Percentiles rank a stretch among this genome's conserved stretches.
Conservation (phyloP, 1,139 yeast genomes). For the Blastobotrys indianensis region DNA sequence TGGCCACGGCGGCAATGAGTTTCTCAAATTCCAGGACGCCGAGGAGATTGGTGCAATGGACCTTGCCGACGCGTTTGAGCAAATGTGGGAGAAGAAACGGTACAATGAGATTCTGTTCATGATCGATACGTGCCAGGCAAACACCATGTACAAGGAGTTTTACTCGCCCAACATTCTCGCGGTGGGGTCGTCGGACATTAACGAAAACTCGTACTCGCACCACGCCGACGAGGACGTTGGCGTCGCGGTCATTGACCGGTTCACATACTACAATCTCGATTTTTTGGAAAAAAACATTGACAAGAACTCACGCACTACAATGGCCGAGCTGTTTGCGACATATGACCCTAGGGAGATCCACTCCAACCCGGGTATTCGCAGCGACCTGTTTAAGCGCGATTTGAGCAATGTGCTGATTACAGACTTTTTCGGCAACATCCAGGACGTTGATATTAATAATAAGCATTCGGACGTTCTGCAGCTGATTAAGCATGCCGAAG, state of each 20-base stretch:
- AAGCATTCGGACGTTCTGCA: constrained; percentile 25
- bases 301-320: constrained; percentile 65
- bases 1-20: constrained; percentile 98
- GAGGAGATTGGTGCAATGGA: constrained; percentile 96
- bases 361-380: constrained; percentile 85
- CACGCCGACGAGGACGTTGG: constrained; percentile 95
- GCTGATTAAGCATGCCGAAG: constrained; percentile 12
- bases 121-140: constrained; percentile 99
- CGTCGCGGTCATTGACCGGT: constrained; percentile 94
- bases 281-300: constrained; percentile 67
- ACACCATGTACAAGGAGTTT: constrained; percentile 90
- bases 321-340: constrained; percentile 76
- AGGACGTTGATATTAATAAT: constrained; percentile 65
- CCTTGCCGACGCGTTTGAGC: constrained; percentile 94
- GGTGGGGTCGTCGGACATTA: constrained; percentile 86
- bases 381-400: constrained; percentile 68
- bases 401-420: constrained; percentile 70
- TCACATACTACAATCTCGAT: constrained; percentile 87
- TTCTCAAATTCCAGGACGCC: constrained; percentile 94
- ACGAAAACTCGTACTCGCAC: constrained; percentile 90
- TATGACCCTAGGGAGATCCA: constrained; percentile 83
- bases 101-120: constrained; percentile 93
- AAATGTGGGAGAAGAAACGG: constrained; percentile 92
- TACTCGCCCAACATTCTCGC: constrained; percentile 91
- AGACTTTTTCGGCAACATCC: constrained; percentile 93